phyloP scores from a whole-genome alignment of 257 asterid genomes.

The Ajuga chamaepitys region DNA sequence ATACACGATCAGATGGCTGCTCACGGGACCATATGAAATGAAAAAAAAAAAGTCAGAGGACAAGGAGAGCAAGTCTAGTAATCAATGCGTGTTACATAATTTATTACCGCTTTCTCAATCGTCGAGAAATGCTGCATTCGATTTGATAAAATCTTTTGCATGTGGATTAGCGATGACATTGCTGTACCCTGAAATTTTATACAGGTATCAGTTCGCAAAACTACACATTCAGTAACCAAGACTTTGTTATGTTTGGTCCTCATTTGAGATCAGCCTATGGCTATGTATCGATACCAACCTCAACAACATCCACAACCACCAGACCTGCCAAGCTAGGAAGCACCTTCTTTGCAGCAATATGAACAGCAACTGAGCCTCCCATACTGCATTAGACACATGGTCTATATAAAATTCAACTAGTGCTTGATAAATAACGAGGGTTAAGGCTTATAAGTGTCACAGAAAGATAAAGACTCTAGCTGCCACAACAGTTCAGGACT shows the following conservation, averaged over 20 bases:
- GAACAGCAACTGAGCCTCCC: slow-evolving; percentile 95
- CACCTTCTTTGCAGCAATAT: slow-evolving; percentile 78
- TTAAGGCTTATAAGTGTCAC: background rate
- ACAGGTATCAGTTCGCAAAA: slow-evolving; percentile 13
- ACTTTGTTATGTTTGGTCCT: background rate
- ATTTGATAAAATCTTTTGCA: slow-evolving; percentile 87
- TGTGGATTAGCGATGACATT: slow-evolving; percentile 77
- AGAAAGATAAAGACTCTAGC: background rate
- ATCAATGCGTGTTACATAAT: slow-evolving; percentile 1
- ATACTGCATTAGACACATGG: slow-evolving; percentile 37
- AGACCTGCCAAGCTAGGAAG: slow-evolving; percentile 77
- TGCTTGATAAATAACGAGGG: background rate
- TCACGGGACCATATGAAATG: background rate
- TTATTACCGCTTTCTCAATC: slow-evolving; percentile 80
- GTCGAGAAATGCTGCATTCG: slow-evolving; percentile 83
- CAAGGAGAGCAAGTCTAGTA: slow-evolving; percentile 1
- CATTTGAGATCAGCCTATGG: background rate
- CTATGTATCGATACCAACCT: slow-evolving; percentile 38
- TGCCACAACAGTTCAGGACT: background rate
- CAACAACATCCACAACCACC: slow-evolving; percentile 96
- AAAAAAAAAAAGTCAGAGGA: background rate
- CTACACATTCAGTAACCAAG: background rate
- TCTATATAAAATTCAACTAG: background rate
- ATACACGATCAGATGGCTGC: background rate
- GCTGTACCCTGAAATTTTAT: slow-evolving; percentile 81